Evolutionary conservation across 2,329 filamentous ascomycete species (phyloP).

Genomic region (Microsporum audouinii): DNA sequence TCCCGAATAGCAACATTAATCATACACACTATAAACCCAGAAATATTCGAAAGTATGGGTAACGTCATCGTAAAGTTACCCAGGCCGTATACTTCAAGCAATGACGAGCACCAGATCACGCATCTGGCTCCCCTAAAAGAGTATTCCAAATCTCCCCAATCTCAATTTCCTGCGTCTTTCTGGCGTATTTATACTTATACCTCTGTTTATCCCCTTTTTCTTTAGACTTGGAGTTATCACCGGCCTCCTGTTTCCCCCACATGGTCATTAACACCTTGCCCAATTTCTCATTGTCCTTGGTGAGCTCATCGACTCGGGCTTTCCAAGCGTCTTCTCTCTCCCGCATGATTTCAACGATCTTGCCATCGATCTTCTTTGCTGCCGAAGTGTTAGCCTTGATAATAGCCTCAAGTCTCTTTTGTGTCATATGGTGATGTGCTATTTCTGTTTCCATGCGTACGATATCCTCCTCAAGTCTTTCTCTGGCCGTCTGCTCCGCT

Average conservation of each 20-base stretch:
- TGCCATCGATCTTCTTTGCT: constrained; percentile 28
- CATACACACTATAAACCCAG: background rate
- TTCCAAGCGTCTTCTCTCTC: constrained; percentile 36
- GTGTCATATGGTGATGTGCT: constrained; percentile 11
- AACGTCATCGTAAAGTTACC: background rate
- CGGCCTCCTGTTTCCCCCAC: constrained; percentile 34
- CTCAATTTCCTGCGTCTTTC: constrained; percentile 5
- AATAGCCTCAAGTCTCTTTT: constrained; percentile 21
- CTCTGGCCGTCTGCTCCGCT: constrained; percentile 18
- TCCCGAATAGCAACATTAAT: background rate
- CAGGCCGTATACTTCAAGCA: background rate
- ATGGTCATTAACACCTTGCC: constrained; percentile 29
- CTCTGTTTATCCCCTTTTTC: constrained; percentile 16
- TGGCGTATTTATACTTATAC: constrained; percentile 32
- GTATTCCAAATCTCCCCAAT: background rate
- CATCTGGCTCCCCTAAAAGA: background rate
- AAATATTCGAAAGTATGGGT: background rate
- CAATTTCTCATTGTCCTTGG: constrained; percentile 33
- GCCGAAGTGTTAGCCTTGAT: constrained; percentile 33
- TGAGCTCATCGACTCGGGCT: constrained; percentile 29
- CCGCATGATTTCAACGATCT: constrained; percentile 31
- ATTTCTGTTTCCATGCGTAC: constrained; percentile 18
- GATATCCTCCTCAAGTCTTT: constrained; percentile 15
- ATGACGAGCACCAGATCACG: background rate
- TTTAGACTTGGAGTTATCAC: constrained; percentile 11